Base-by-base conservation (phyloP, 2,329 filamentous ascomycete genomes). In the Fonsecaea monophora region DNA sequence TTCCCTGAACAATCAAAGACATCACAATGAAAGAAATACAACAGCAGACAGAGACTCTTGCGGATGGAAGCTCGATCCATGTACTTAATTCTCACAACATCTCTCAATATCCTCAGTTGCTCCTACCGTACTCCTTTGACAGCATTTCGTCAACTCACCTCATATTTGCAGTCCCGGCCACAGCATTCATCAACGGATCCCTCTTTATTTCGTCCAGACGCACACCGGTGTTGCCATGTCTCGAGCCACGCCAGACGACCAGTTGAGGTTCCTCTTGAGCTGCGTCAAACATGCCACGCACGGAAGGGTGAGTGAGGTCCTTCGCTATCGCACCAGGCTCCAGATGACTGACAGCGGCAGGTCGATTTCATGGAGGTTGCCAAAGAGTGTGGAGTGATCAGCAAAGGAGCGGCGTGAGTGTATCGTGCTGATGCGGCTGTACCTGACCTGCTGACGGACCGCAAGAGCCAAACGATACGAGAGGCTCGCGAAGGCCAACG, bases 361-460 rank as follows among this genome's bases (percentile, higher is more conserved):
- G 82, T 90, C 5, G 86, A 92, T 73, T 92, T 90, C 71, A 78
- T 77, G 5, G 82, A 83, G 57, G 90, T 92, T n/a, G 87, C 87
- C 10, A 79, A 82, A 15, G 88, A 91, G 72, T 86, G 88, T 50
- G 78, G 77, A 25, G 89, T 92, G 42, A 82, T 89, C 38, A 82
- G 79, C 76, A 90, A 90, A 77, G 88, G 85, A 13, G 90, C 90
- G 25, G 89, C 89, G 90, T 92, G 84, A 83, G 89, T 53, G 8
- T 21, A 40, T 21, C 15, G 21, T 53, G 48, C 9, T 7, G 10
- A 6, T 35, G 37, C 10, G 32, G n/a, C n/a, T 32, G n/a, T 12
- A 9, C 18, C 25, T 38, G 34, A 18, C 15, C 53, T 10, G 60
- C 48, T 66, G 66, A 61, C 63, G 57, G 45, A 56, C 15, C 12